Conservation (phyloP, 208 protist species). For the Crithidia bombi region DNA sequence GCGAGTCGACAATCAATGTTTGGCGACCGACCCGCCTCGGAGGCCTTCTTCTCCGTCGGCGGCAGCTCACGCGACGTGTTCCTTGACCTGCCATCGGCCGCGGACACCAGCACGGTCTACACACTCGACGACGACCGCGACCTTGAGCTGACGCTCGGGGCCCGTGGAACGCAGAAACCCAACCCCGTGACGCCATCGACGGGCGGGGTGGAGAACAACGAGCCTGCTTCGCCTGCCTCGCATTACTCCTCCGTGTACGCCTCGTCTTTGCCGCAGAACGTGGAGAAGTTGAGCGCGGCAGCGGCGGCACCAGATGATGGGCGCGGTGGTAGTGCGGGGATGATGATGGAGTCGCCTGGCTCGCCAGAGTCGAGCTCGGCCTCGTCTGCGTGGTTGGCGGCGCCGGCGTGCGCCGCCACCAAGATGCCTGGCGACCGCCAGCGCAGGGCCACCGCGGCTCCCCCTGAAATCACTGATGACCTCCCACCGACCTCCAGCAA, state of each 20-base stretch:
- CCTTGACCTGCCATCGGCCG: slow-evolving; percentile 14
- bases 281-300: neutral
- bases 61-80: slow-evolving; percentile 14
- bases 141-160: neutral
- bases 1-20: neutral
- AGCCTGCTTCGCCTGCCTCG: slow-evolving; percentile 1
- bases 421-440: slow-evolving; percentile 5
- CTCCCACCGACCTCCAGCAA: neutral
- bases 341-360: neutral
- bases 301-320: too few species aligned
- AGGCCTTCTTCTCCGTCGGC: slow-evolving; percentile 22
- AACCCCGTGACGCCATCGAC: neutral
- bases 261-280: slow-evolving; percentile 4
- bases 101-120: slow-evolving; percentile 8
- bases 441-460: neutral
- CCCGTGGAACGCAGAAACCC: neutral
- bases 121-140: neutral
- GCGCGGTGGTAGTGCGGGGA: too few species aligned
- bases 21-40: slow-evolving; percentile 9
- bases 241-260: neutral
- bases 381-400: slow-evolving; percentile 1
- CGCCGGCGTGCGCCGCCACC: neutral
- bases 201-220: neutral
- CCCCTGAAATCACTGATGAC: neutral
- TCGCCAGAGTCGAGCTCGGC: slow-evolving; percentile 1